Base-by-base conservation (phyloP, 768 basidiomycete species). In the Polyporus arcularius region DNA sequence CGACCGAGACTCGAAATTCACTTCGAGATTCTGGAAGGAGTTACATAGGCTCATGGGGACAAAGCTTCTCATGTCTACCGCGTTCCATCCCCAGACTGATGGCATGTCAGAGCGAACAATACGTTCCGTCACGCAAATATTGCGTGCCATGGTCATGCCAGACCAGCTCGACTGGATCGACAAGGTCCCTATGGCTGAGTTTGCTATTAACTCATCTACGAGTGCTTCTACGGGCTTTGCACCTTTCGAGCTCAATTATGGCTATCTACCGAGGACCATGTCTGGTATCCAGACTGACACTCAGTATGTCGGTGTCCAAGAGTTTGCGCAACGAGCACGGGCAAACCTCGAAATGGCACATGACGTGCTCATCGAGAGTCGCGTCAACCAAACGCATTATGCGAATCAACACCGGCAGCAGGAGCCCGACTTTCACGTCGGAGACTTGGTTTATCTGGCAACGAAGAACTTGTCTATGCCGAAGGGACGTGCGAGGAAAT, bases 381-480 rank as follows among this genome's bases (percentile, higher is more conserved):
- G 75, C 0, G 68, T 76, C 0, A 42, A 66, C 4, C 74, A 78
- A 35, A 73, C 73, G 0, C n/a, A 66, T n/a, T 55, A 73, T 0
- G 72, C 75, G 0, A 77, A 81, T 32, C 39, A 61, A 7, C 57
- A 64, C 2, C 28, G 70, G 2, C 30, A 59, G 3, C 41, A 61
- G 10, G 67, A 71, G 35, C 46, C 57, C 0, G 35, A 35, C 3
- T 65, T 73, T 12, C 7, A 48, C 5, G 58, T 28, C 2, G 75
- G 75, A 0, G 65, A 70, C 8, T 35, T 70, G 8, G 77, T 75
- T 0, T 79, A 77, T 45, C 43, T 81, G 8, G 75, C 76, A 0
- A 78, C 75, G 0, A 58, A 74, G 40, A 78, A 80, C 58, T 60
- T 81, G 0, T 47, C 60, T 1, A 31, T 78, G 9, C 77, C 73